These are phyloP conservation scores for Zelopaecilomyces penicillatus DNA, from an alignment of 2,329 filamentous ascomycete species.

Conservation along the genomic window DNA sequence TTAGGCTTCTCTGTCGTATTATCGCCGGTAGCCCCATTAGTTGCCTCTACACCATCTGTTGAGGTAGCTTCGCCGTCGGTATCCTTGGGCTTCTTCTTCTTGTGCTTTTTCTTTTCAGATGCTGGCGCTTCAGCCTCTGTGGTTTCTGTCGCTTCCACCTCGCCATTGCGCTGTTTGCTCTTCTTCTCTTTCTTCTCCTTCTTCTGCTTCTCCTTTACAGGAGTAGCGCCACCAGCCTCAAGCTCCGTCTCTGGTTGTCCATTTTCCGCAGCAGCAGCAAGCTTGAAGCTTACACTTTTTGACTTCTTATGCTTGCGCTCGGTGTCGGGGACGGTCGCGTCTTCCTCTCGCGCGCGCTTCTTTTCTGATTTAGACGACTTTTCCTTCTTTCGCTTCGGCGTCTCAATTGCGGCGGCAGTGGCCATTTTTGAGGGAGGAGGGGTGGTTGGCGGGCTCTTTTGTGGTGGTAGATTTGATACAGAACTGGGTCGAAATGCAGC, in stretches of 20 bases:
- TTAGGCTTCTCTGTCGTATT: constrained; percentile 18
- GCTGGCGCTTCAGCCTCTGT: constrained; percentile 12
- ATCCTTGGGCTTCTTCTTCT: constrained; percentile 23
- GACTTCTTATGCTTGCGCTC: constrained; percentile 44
- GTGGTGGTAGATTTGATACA: too few species aligned
- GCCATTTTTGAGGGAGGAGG: constrained; percentile 5
- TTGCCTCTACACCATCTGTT: constrained; percentile 7
- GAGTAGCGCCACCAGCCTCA: constrained; percentile 21
- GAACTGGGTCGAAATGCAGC: too few species aligned
- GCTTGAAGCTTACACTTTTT: constrained; percentile 33
- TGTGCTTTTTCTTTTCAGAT: constrained; percentile 17
- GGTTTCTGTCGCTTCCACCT: constrained; percentile 5
- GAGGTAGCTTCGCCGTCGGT: constrained; percentile 7
- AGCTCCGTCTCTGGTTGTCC: constrained; percentile 10
- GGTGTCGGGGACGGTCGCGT: constrained; percentile 28
- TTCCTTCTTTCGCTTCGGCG: constrained; percentile 29
- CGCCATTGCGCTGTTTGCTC: constrained; percentile 2
- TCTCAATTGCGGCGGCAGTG: constrained; percentile 18
- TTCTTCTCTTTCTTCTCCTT: constrained; percentile 19
- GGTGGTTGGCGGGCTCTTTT: too few species aligned
- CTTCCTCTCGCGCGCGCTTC: constrained; percentile 38
- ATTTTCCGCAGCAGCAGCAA: constrained; percentile 10
- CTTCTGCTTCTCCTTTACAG: constrained; percentile 22
- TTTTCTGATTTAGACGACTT: constrained; percentile 28
- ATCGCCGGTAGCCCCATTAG: not conserved